Conservation (phyloP, 495 filamentous ascomycete species). For the Peziza echinospora region DNA sequence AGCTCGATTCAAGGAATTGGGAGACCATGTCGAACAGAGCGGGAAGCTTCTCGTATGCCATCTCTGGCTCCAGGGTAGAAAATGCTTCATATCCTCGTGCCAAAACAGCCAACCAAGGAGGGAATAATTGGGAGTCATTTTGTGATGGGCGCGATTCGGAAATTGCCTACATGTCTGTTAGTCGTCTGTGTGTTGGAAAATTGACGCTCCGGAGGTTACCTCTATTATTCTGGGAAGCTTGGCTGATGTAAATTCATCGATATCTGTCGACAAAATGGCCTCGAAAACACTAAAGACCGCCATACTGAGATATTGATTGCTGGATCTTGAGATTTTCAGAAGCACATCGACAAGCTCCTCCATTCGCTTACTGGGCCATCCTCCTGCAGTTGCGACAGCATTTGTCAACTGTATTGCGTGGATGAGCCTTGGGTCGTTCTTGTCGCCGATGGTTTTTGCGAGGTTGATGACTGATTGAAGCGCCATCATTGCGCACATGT, state of each 20-base stretch:
- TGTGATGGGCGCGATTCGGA: conserved; percentile 70
- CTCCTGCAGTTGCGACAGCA: conserved; percentile 68
- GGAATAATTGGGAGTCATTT: conserved; percentile 78
- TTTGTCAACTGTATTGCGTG: conserved; percentile 82
- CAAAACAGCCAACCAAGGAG: conserved; percentile 87
- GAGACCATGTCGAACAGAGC: conserved; percentile 57
- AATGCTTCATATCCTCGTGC: conserved; percentile 88
- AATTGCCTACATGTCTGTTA: conserved; percentile 29
- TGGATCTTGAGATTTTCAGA: conserved; percentile 65
- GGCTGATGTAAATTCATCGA: conserved; percentile 54
- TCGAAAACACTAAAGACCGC: conserved; percentile 92
- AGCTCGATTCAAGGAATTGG: conserved; percentile 59
- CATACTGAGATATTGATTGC: conserved; percentile 86
- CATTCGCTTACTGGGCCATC: conserved; percentile 94
- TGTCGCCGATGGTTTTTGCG: conserved; percentile 38
- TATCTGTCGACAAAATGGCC: conserved; percentile 74
- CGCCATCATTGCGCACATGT: conserved; percentile 85
- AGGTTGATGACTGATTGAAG: conserved; percentile 52
- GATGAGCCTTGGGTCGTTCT: conserved; percentile 64
- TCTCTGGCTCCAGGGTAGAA: conserved; percentile 59
- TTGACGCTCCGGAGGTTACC: conserved; percentile 12
- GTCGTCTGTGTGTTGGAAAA: neutral
- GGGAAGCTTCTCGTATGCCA: conserved; percentile 73
- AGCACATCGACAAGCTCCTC: conserved; percentile 74
- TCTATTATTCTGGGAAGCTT: conserved; percentile 80